Conservation (phyloP, 495 filamentous ascomycete species). For the Elasticomyces elasticus region DNA sequence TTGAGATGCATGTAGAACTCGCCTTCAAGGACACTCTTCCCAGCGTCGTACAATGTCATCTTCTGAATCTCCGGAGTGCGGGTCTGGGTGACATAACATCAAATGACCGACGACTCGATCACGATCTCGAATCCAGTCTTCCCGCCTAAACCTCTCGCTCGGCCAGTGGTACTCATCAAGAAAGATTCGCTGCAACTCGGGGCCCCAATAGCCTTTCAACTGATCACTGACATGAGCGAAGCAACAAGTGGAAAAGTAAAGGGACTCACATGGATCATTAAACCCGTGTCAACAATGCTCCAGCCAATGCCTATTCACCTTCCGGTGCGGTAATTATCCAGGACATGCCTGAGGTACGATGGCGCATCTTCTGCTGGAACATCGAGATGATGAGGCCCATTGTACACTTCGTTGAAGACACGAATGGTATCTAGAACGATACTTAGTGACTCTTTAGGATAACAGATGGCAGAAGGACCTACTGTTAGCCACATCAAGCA, state of each 20-base stretch:
- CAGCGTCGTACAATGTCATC: too few species aligned
- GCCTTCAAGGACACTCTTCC: too few species aligned
- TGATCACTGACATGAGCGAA: too few species aligned
- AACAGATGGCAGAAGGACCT: background rate
- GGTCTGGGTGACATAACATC: too few species aligned
- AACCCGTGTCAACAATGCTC: too few species aligned
- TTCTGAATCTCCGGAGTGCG: too few species aligned
- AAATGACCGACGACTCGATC: too few species aligned
- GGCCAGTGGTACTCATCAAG: background rate
- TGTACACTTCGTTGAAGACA: background rate
- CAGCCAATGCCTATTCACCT: background rate
- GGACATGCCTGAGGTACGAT: background rate
- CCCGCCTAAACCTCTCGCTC: background rate
- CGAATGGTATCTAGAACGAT: background rate
- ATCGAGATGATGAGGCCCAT: background rate
- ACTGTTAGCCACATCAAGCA: background rate
- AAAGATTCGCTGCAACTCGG: background rate
- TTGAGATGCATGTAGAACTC: too few species aligned
- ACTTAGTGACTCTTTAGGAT: background rate
- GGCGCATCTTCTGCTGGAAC: background rate
- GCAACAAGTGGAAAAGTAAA: too few species aligned
- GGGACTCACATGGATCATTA: too few species aligned
- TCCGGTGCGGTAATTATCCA: background rate
- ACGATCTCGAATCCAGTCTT: background rate
- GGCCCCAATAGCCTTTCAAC: too few species aligned